Base-by-base conservation (phyloP, 2,329 filamentous ascomycete genomes). In the Ciborinia camelliae region DNA sequence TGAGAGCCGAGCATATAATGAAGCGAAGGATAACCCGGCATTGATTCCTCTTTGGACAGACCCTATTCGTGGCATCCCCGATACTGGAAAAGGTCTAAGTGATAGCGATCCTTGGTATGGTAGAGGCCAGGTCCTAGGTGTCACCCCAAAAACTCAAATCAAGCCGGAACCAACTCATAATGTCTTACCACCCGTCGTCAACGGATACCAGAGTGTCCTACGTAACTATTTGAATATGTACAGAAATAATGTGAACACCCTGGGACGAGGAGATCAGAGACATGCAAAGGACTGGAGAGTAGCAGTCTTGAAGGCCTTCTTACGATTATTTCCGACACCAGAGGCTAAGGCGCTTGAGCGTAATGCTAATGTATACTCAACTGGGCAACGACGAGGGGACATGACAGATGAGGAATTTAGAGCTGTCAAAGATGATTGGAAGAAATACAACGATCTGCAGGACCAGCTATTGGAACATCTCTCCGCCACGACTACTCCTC, bases 1-100 rank as follows among this genome's bases (percentile, higher is more conserved):
- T 10, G 73, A 74, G 53, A 63, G 48, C 39, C 64, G 66, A 48
- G 72, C 72, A 18, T 74, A 73, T 45, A 26, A 41, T 12, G 68
- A 66, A 66, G 67, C 73, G 2, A 54, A 71, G 18, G 63, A 64
- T 54, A 65, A 70, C 5, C 72, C 73, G 4, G 60, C 66, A 12
- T 23, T 71, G 57, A 72, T 74, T 63, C 70, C 70, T 18, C 64
- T 61, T 32, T 73, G 71, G 72, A 70, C 71, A 65, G 66, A 73
- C 66, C 66, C 67, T 4, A 70, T 58, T 20, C 55, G 59, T 26
- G 71, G 72, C 0, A 62, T 73, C n/a, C 64, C 67, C 15, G 65
- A 64, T 23, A 67, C 50, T 23, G 66, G 68, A 23, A 61, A 61
- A 32, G 5, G 14, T 14, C 68, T 6, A 62, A 59, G 55, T 26